Base-by-base conservation (phyloP, 2,329 filamentous ascomycete species). In the Fonsecaea monophora region DNA sequence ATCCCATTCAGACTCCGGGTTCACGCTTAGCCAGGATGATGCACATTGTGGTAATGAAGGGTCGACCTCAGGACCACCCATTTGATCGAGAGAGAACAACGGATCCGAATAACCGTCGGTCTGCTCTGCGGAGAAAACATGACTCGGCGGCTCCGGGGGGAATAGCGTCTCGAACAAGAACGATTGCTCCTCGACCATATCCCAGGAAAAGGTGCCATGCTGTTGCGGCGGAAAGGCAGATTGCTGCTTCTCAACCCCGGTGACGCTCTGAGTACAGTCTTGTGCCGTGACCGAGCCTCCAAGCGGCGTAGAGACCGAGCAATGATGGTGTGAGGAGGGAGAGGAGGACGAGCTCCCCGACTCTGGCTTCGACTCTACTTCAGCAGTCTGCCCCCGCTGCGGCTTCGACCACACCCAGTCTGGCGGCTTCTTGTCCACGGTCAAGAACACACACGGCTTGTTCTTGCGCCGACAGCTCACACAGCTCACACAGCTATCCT, bases 401-500 rank as follows among this genome's bases (percentile, higher is more conserved):
- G 13, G 15, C 53, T 56, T 35, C n/a, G 54, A 57, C 54, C 54
- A 37, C 15, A 57, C 8, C 54, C 54, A 57, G 32, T 57, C 54
- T 1, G 54, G 54, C 30, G 54, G 54, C 54, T 57, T 57, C 54
- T 57, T 57, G 21, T 57, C 54, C 32, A 57, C 54, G 8, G 54
- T 57, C 54, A 57, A 32, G 10, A 57, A 57, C 1, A n/a, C 34
- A 34, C 54, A 57, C 10, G 54, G 54, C 15, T 37, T 32, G 12
- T 37, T 37, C 54, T 57, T 57, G 21, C 54, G 54, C 37, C 54
- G 54, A 38, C 54, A 25, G 25, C 25, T 25, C 25, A 25, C 25
- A 25, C 25, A 57, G n/a, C 21, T 57, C 10, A 57, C 13, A 21
- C 54, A 57, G 25, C 34, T 57, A 10, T 57, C 54, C 32, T 57